Percentiles rank a stretch among this genome's conserved stretches.
These are phyloP conservation scores for Halophytophthora batemanensis DNA, from an alignment of 352 stramenopile genomes.

Conservation along the genomic window DNA sequence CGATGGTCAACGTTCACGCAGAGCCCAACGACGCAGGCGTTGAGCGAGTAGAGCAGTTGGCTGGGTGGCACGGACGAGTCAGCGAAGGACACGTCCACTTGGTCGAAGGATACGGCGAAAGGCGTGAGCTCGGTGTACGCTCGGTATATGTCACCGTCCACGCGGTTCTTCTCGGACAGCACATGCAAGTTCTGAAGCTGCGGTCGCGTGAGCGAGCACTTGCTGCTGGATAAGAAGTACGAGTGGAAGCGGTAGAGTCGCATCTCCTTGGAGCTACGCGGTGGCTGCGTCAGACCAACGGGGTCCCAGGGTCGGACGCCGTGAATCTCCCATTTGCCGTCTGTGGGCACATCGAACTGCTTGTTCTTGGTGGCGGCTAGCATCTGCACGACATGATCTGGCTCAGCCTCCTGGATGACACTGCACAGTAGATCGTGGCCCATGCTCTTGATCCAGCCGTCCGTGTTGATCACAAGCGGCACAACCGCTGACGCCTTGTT, in stretches of 20 bases:
- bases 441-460: constrained; percentile 98
- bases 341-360: constrained; percentile 71
- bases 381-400: constrained; percentile 93
- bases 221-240: constrained; percentile 63
- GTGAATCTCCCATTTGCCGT: constrained; percentile 50
- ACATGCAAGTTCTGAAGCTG: constrained; percentile 72
- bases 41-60: constrained; percentile 72
- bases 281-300: constrained; percentile 48
- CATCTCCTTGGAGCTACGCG: constrained; percentile 81
- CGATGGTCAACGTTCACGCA: constrained; percentile 53
- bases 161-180: constrained; percentile 62
- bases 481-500: constrained; percentile 25
- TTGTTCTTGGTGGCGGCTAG: constrained; percentile 88
- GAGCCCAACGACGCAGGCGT: constrained; percentile 69
- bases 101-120: constrained; percentile 55
- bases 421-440: constrained; percentile 92
- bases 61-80: constrained; percentile 62
- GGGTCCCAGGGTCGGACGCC: constrained; percentile 70
- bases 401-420: constrained; percentile 81
- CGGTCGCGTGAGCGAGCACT: constrained; percentile 29
- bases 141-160: constrained; percentile 47
- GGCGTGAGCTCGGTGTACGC: constrained; percentile 47
- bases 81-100: constrained; percentile 56
- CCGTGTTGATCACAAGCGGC: constrained; percentile 95
- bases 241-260: constrained; percentile 74